Base-by-base conservation (phyloP, 2,329 filamentous ascomycete genomes). In the Verticillium zaregamsianum region DNA sequence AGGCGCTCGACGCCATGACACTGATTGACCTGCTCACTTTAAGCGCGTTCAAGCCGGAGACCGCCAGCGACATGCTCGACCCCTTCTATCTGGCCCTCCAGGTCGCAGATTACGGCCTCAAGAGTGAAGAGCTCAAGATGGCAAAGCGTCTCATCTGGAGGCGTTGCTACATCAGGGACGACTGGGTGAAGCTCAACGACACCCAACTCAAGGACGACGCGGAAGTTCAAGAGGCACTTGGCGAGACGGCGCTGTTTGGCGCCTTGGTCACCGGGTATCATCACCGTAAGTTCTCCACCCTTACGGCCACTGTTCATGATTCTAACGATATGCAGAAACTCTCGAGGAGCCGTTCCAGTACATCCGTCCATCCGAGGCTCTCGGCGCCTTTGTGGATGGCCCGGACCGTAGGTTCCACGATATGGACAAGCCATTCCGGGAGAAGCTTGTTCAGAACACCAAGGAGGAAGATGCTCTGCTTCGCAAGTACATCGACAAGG, bases 121-220 rank as follows among this genome's bases (percentile, higher is more conserved):
- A 74, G 68, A 79, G 78, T 66, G 87, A 79, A 20, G 82, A 85
- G n/a, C 81, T 84, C 55, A 82, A 83, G 65, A 82, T 88, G 65
- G 83, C 83, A 5, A 80, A 82, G 72, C 77, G 79, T 17, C 77
- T 87, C 45, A 91, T 98, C 65, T 99, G 95, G 95, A 90, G 95
- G 71, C 87, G 95, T 60, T 89, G 92, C 64, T 90, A 90, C 69
- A 83, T 94, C 66, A 86, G 88, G 58, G 93, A 97, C 72, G 86
- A 97, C 71, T 99, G 95, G 95, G 79, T 84, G 31, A 81, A 79
- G 62, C 84, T 96, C 71, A 94, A 95, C 70, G 87, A 91, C 66
- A 94, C 90, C 0, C 86, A 89, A 63, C 81, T 89, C 63, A 90
- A 91, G 71, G 86, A 87, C 61, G 93, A 96, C 69, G 77, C 79